phyloP scores from a whole-genome alignment of 176 grass and related monocot species.

The Dendrocalamus sinicus region DNA sequence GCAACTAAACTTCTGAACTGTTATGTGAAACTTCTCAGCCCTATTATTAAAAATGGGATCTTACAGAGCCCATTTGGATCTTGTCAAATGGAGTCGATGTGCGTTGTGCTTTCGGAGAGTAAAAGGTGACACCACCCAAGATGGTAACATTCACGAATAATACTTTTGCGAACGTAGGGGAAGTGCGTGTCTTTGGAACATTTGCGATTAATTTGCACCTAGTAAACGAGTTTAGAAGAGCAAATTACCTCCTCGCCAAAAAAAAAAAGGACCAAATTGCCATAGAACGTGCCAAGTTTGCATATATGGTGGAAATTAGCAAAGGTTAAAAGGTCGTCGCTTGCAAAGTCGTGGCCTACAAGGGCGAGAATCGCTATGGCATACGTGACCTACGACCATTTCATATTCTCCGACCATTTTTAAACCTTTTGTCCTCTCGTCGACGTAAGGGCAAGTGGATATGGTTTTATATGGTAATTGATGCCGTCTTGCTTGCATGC shows the following conservation, averaged over 20 bases:
- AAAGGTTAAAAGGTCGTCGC: slow-evolving; percentile 3
- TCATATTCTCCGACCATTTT: slow-evolving; percentile 7
- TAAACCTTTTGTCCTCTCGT: neutral
- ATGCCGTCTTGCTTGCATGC: slow-evolving; percentile 21
- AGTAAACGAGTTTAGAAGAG: neutral
- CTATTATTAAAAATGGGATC: no score
- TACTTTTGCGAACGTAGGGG: neutral
- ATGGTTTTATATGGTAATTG: slow-evolving; percentile 47
- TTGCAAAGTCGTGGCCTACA: slow-evolving; percentile 27
- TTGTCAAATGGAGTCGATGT: slow-evolving; percentile 30
- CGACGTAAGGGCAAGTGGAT: slow-evolving; percentile 9
- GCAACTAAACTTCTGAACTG: no score
- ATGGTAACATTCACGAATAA: no score
- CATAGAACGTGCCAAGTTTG: neutral
- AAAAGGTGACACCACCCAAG: slow-evolving; percentile 5
- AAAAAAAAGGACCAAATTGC: neutral
- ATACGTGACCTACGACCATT: slow-evolving; percentile 26
- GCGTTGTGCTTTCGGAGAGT: slow-evolving; percentile 42
- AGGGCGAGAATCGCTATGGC: slow-evolving; percentile 3
- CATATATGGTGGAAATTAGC: neutral
- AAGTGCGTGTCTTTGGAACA: neutral
- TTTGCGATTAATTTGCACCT: neutral
- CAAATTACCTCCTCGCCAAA: neutral
- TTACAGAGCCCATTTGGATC: neutral
- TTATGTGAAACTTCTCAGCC: no score